A percentile compares a stretch with the other conserved stretches of the same genome.
Conservation (phyloP, 1,284 basidiomycete genomes). For the Marasmius fiardii region DNA sequence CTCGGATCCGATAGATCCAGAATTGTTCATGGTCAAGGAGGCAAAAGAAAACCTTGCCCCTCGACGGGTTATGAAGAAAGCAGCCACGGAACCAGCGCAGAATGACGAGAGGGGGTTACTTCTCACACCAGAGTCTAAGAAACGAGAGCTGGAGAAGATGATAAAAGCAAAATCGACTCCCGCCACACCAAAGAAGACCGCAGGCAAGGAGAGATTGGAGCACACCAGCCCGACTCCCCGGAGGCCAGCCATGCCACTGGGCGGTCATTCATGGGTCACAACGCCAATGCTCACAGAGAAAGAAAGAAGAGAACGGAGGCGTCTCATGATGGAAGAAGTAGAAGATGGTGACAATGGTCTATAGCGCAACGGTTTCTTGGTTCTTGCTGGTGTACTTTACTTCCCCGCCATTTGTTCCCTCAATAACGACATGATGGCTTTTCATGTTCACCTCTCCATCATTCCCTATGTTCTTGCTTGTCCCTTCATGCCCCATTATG, state of each 20-base stretch:
- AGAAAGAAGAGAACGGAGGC: slow-evolving; percentile 25
- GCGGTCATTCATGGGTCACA: slow-evolving; percentile 14
- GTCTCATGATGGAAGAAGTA: slow-evolving; percentile 27
- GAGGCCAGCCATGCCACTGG: slow-evolving; percentile 9
- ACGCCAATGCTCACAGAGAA: slow-evolving; percentile 20
- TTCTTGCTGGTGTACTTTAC: background rate
- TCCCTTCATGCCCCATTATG: background rate
- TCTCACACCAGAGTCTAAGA: slow-evolving; percentile 21
- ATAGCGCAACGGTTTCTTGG: slow-evolving; percentile 1
- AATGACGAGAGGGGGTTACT: slow-evolving; percentile 18
- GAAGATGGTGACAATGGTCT: slow-evolving; percentile 19
- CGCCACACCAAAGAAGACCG: slow-evolving; percentile 23
- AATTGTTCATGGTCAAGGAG: slow-evolving; percentile 11
- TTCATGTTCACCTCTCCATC: background rate
- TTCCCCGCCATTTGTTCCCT: background rate
- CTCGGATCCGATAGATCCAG: slow-evolving; percentile 20
- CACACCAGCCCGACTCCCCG: slow-evolving; percentile 25
- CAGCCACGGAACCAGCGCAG: slow-evolving; percentile 21
- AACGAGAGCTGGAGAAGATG: slow-evolving; percentile 20
- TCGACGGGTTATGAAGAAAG: slow-evolving; percentile 38
- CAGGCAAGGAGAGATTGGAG: slow-evolving; percentile 15
- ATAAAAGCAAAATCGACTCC: slow-evolving; percentile 25
- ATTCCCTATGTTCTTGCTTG: background rate
- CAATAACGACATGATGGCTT: background rate
- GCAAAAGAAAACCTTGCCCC: slow-evolving; percentile 56